Conservation (phyloP, 2,329 filamentous ascomycete species). For the Drechslerella coelobrocha region DNA sequence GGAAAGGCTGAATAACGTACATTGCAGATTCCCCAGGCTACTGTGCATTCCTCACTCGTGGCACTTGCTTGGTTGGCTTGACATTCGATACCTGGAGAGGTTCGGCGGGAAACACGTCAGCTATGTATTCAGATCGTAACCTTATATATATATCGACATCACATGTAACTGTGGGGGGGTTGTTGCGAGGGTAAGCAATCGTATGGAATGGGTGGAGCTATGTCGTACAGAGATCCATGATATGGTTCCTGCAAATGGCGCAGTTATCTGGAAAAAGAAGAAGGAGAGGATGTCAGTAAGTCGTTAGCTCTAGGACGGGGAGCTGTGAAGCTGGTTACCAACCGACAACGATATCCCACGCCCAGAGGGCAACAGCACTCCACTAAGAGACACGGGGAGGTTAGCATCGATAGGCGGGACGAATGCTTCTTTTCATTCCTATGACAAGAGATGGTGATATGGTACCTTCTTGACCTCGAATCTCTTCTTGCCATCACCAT, state of each 20-base stretch:
- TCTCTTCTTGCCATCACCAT: constrained; percentile 79
- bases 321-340: constrained; percentile 11
- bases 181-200: not conserved
- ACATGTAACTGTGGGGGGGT: not conserved
- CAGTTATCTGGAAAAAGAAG: constrained; percentile 74
- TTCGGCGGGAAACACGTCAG: constrained; percentile 13
- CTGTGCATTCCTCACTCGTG: constrained; percentile 96
- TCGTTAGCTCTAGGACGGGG: not conserved
- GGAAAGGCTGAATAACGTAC: constrained; percentile 65
- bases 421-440: not conserved
- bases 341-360: constrained; percentile 94
- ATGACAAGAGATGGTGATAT: not conserved
- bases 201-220: not conserved
- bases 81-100: constrained; percentile 82
- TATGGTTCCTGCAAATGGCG: constrained; percentile 98
- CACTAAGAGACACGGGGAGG: constrained; percentile 67
- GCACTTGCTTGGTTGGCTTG: constrained; percentile 98
- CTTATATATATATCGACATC: not conserved
- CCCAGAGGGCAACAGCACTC: constrained; percentile 98
- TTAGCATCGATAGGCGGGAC: constrained; percentile 29
- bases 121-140: constrained; percentile 48
- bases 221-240: constrained; percentile 92
- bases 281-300: constrained; percentile 5
- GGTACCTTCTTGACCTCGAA: constrained; percentile 98
- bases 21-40: constrained; percentile 99